Percentiles rank a stretch among this genome's conserved stretches.
phyloP scores from a whole-genome alignment of 179 eudicot species.

The Nepenthes alata region DNA sequence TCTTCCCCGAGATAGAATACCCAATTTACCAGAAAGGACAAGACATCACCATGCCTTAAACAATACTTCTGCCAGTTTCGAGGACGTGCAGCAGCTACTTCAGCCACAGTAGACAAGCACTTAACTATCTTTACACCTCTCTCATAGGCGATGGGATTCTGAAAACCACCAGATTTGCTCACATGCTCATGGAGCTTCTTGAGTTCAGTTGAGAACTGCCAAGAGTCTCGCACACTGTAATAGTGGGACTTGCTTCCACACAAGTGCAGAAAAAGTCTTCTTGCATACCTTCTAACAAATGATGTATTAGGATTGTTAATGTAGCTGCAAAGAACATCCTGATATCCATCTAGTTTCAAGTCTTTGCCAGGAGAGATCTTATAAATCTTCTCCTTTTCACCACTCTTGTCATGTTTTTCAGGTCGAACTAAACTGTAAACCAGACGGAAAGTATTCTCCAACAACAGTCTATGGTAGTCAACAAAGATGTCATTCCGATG shows the following conservation, averaged over 20 bases:
- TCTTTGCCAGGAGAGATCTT: conserved; percentile 65
- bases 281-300: conserved; percentile 87
- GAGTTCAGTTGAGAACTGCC: conserved; percentile 92
- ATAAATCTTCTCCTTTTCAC: conserved; percentile 74
- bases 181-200: conserved; percentile 85
- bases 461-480: conserved; percentile 84
- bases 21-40: conserved; percentile 74
- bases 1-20: conserved; percentile 85
- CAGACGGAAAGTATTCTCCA: conserved; percentile 90
- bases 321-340: conserved; percentile 98
- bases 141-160: conserved; percentile 74
- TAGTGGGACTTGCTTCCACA: conserved; percentile 99
- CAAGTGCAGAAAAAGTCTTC: conserved; percentile 90
- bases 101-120: conserved; percentile 81
- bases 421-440: conserved; percentile 93
- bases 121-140: conserved; percentile 94
- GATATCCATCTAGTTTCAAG: conserved; percentile 93
- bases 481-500: conserved; percentile 80
- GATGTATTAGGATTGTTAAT: conserved; percentile 84
- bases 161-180: conserved; percentile 78
- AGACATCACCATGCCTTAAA: conserved; percentile 73
- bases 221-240: conserved; percentile 87
- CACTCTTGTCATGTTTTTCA: conserved; percentile 89
- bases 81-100: conserved; percentile 95
- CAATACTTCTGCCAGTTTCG: conserved; percentile 99